Evolutionary conservation across 2,329 filamentous ascomycete genomes (phyloP), one percentile per base, ranked within the genome.

Genomic region (Setomelanomma holmii): DNA sequence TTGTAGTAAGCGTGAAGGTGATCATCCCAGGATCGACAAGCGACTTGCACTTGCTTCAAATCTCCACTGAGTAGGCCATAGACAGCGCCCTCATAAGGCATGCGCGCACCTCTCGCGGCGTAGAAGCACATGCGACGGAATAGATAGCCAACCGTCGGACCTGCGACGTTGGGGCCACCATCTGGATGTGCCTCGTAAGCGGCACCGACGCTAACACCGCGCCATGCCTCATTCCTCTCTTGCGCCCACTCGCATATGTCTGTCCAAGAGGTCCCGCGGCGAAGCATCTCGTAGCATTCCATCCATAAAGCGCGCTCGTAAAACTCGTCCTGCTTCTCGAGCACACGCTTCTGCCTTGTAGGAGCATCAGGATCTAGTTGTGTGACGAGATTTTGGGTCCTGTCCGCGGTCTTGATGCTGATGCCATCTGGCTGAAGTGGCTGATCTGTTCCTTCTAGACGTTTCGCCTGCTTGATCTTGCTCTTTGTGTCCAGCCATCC

Each of bases 401-500:
- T 64, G 49, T 75, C 71, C 36, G 65, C 60, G 38, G 75, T 72
- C 53, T 73, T 71, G 24, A 78, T 24, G 19, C 82, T 80, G 41
- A 85, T 81, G 30, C 83, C 83, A 53, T 51, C 63, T 21, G 52
- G 59, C 55, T 56, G 50, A 39, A 73, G 40, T 11, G 68, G 69
- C 21, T 60, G 51, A n/a, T 69, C 70, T 36, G 51, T 40, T 21
- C 62, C 63, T 53, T 89, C 84, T 59, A 95, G 78, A 51, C 89
- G 87, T 78, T 98, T 99, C 71, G 91, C 86, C 50, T 90, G 84
- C 78, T 99, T 99, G 75, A 99, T 91, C 41, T 88, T 88, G 52
- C 90, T 86, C 58, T 92, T 90, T 0, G 95, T 97, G 72, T 96
- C 91, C 57, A 97, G 85, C 90, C 93, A 97, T 35, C 93, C 93